Evolutionary conservation across 371 early-diverging fungal genomes (phyloP).

Genomic region (Mortierella sp.): DNA sequence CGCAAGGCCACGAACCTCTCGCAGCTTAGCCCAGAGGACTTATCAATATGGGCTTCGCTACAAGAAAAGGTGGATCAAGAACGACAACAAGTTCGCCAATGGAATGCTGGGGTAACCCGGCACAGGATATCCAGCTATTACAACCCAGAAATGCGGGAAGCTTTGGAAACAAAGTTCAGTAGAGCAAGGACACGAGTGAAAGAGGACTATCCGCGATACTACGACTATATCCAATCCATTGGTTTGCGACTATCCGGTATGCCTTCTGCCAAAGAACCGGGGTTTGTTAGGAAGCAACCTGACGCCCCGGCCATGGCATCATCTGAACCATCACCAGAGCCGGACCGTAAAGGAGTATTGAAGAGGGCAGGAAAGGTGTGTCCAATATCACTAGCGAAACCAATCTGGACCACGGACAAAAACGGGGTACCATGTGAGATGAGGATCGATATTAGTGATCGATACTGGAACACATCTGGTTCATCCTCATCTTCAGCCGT

Average conservation of each 20-base stretch:
- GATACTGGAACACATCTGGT: constrained; percentile 20
- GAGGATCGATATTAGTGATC: constrained; percentile 18
- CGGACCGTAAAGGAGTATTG: constrained; percentile 20
- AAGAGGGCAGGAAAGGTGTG: constrained; percentile 34
- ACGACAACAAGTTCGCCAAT: constrained; percentile 30
- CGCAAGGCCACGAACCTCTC: constrained; percentile 7
- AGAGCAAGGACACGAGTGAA: constrained; percentile 25
- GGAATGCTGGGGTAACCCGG: constrained; percentile 23
- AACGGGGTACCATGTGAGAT: constrained; percentile 43
- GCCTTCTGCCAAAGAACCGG: constrained; percentile 31
- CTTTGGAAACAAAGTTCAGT: constrained; percentile 31
- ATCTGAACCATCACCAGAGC: not conserved
- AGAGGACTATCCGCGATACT: constrained; percentile 47
- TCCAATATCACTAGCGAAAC: constrained; percentile 35
- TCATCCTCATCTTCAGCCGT: not conserved
- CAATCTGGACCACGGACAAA: constrained; percentile 46
- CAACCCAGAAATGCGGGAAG: constrained; percentile 21
- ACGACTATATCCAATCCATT: constrained; percentile 39
- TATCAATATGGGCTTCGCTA: constrained; percentile 21
- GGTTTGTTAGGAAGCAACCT: constrained; percentile 12
- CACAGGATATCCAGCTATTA: constrained; percentile 19
- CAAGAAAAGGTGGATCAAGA: constrained; percentile 38
- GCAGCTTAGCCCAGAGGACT: constrained; percentile 23
- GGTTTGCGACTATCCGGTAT: constrained; percentile 31
- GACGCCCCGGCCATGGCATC: not conserved